Base-by-base conservation (phyloP, 2,329 filamentous ascomycete genomes). In the Xylaria sp. region DNA sequence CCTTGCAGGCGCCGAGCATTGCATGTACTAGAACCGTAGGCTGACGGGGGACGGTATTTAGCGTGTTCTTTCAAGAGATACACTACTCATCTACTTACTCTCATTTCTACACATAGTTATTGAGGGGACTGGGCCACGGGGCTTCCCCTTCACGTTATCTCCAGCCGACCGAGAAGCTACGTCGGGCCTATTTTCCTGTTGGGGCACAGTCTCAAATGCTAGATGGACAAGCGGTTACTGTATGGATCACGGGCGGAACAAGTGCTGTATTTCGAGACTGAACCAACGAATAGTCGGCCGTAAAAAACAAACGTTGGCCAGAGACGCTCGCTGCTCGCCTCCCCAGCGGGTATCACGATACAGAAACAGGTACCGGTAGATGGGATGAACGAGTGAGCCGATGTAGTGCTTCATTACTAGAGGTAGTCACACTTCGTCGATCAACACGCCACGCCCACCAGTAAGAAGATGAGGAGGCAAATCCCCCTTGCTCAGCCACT, bases 401-500 rank as follows among this genome's bases (percentile, higher is more conserved):
- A 33, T 61, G 58, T 31, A 57, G 46, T 27, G 44, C 54, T 54
- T 49, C 31, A 29, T 51, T 56, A n/a, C n/a, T n/a, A n/a, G n/a
- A n/a, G n/a, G n/a, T n/a, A 56, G 58, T 60, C 51, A 44, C 41
- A 25, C 25, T 41, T 49, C 23, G 43, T 31, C 21, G 29, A 46
- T 49, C 49, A 21, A 54, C 35, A 54, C 46, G 46, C 41, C 19
- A 31, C 37, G 33, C 17, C 25, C 8, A 40, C 40, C 33, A 47
- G 29, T 58, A 35, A 35, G 33, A 35, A 37, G 11, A 21, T 33
- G 54, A 51, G 46, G 37, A 37, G 29, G 41, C 25, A 33, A 23
- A n/a, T n/a, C 31, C 40, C 38, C 51, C 33, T 40, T 35, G 57
- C 57, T 40, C 57, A 57, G 61, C 61, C 60, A 53, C 56, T n/a